Conservation (phyloP, 805 yeast species). For the Spathaspora passalidarum region DNA sequence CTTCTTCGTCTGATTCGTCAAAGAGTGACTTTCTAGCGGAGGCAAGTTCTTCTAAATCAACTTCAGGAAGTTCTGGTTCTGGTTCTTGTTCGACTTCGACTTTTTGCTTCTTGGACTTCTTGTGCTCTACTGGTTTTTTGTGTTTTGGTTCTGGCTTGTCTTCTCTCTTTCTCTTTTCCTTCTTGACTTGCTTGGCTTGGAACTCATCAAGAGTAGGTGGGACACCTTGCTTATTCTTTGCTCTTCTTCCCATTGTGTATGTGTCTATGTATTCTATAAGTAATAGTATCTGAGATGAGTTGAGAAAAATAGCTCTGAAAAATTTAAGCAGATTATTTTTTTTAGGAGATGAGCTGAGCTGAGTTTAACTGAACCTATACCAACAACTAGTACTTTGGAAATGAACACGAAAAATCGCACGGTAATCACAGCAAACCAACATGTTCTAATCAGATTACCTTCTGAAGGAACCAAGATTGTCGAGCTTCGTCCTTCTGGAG, state of each 20-base stretch:
- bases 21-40: constrained; percentile 72
- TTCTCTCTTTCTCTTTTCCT: constrained; percentile 33
- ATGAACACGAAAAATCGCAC: constrained; percentile 11
- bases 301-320: not conserved
- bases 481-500: constrained; percentile 57
- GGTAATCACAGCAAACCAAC: constrained; percentile 45
- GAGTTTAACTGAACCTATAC: not conserved
- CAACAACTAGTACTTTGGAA: not conserved
- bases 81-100: constrained; percentile 19
- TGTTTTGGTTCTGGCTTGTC: constrained; percentile 7
- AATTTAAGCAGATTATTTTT: not conserved
- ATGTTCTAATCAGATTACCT: constrained; percentile 72
- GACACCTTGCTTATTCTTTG: constrained; percentile 86
- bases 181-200: constrained; percentile 43
- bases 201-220: constrained; percentile 91
- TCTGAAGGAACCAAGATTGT: constrained; percentile 75
- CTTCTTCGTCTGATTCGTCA: constrained; percentile 67
- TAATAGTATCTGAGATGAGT: constrained; percentile 3
- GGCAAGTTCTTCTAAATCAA: constrained; percentile 57
- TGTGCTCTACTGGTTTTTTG: constrained; percentile 18
- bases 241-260: constrained; percentile 80
- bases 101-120: constrained; percentile 21
- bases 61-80: constrained; percentile 55
- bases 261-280: not conserved
- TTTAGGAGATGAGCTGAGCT: constrained; percentile 1